Evolutionary conservation across 306 rosid genomes (phyloP).

Genomic region (Citrullus amarus): DNA sequence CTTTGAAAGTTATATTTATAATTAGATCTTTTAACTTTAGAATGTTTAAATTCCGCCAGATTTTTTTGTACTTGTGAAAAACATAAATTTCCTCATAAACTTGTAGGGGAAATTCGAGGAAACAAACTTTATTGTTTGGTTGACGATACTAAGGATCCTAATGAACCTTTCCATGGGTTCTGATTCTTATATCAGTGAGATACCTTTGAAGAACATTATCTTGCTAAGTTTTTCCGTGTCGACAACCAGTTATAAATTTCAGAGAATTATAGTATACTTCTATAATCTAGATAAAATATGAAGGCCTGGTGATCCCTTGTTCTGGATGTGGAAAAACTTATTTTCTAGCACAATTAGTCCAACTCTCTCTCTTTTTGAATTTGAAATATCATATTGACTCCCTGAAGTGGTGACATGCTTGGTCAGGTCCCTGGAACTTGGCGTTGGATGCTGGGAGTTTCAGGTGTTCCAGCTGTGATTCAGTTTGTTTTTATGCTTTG

Average conservation of each 20-base stretch:
- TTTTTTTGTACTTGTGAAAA: not conserved
- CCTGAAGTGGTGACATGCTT: slow-evolving; percentile 7
- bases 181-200: not conserved
- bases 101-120: not conserved
- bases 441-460: slow-evolving; percentile 95
- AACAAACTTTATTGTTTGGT: not conserved
- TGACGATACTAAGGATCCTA: not conserved
- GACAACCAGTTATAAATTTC: not conserved
- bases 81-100: not conserved
- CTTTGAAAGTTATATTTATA: not conserved
- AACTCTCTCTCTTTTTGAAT: not conserved
- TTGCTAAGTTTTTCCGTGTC: not conserved
- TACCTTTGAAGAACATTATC: not conserved
- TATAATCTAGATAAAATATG: not conserved
- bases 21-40: not conserved
- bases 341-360: not conserved
- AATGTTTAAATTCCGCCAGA: not conserved
- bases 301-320: not conserved
- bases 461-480: slow-evolving; percentile 69
- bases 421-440: slow-evolving; percentile 79
- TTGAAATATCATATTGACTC: not conserved
- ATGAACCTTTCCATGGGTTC: not conserved
- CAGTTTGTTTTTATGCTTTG: slow-evolving; percentile 68
- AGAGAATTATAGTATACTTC: not conserved
- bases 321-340: not conserved